These are phyloP conservation scores for Myxozyma monticola DNA, from an alignment of 805 yeast species.

Conservation along the genomic window DNA sequence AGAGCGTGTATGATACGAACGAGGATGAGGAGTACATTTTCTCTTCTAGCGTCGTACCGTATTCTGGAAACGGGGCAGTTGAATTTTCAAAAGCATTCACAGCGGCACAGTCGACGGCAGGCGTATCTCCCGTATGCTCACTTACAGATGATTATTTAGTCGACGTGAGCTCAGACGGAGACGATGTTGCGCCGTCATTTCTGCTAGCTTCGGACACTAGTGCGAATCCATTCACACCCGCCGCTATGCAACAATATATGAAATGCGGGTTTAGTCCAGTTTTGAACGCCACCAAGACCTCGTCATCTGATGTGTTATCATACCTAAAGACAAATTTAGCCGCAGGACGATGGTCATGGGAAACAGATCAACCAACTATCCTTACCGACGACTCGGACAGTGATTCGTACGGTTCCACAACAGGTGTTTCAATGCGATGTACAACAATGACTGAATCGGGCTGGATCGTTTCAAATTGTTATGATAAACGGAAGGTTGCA, in stretches of 20 bases:
- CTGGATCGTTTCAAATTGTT: conserved; percentile 71
- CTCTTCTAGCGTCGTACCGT: conserved; percentile 14
- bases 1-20: conserved; percentile 6
- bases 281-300: conserved; percentile 43
- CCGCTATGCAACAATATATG: conserved; percentile 44
- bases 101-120: conserved; percentile 1
- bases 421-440: conserved; percentile 41
- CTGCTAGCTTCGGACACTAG: conserved; percentile 45
- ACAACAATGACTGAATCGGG: conserved; percentile 48
- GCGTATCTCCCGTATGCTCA: conserved; percentile 8
- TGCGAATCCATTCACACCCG: conserved; percentile 42
- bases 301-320: conserved; percentile 19
- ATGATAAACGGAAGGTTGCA: conserved; percentile 50
- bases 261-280: conserved; percentile 69
- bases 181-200: conserved; percentile 38
- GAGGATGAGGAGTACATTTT: conserved; percentile 12
- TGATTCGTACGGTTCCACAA: conserved; percentile 6
- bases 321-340: conserved; percentile 31
- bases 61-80: conserved; percentile 4
- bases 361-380: conserved; percentile 50
- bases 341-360: conserved; percentile 74
- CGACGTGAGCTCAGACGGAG: conserved; percentile 1
- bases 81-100: conserved; percentile 7
- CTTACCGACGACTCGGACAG: conserved; percentile 23
- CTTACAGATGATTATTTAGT: neutral